Conservation (phyloP, 2,329 filamentous ascomycete genomes). For the Aureobasidium subglaciale region DNA sequence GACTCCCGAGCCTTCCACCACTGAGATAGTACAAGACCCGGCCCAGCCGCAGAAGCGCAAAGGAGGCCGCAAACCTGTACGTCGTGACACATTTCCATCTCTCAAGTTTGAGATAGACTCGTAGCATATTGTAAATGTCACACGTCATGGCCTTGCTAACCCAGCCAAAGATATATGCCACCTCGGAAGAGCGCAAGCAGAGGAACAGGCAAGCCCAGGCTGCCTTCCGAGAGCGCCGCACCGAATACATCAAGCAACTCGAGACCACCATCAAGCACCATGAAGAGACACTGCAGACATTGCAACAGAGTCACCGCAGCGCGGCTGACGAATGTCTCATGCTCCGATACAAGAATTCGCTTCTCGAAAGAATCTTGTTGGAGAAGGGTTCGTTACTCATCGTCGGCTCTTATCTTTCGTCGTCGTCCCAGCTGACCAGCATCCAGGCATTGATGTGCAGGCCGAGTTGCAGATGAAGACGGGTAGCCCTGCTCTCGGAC, state of each 20-base stretch:
- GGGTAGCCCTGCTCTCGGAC: slow-evolving; percentile 71
- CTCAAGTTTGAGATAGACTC: slow-evolving; percentile 6
- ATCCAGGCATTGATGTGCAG: slow-evolving; percentile 86
- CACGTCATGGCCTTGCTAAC: slow-evolving; percentile 30
- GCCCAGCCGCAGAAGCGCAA: slow-evolving; percentile 74
- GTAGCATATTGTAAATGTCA: slow-evolving; percentile 12
- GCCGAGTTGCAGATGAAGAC: slow-evolving; percentile 90
- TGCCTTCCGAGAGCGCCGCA: slow-evolving; percentile 90
- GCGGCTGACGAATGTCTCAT: slow-evolving; percentile 96
- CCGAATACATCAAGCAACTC: slow-evolving; percentile 98
- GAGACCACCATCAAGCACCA: slow-evolving; percentile 96
- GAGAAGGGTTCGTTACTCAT: slow-evolving; percentile 66
- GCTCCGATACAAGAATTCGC: slow-evolving; percentile 96
- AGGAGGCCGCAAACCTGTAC: slow-evolving; percentile 92
- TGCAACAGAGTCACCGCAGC: slow-evolving; percentile 89
- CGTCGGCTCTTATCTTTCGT: slow-evolving; percentile 17
- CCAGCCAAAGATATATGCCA: slow-evolving; percentile 79
- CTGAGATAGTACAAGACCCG: slow-evolving; percentile 31
- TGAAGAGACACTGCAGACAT: slow-evolving; percentile 84
- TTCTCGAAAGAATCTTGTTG: slow-evolving; percentile 87
- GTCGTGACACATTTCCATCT: slow-evolving; percentile 28
- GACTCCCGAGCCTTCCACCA: slow-evolving; percentile 41
- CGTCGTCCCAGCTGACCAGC: background rate
- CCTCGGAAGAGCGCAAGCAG: slow-evolving; percentile 96
- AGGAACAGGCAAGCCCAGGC: slow-evolving; percentile 95